Base-by-base conservation (phyloP, 116 monocot genomes). In the Iris pallida region DNA sequence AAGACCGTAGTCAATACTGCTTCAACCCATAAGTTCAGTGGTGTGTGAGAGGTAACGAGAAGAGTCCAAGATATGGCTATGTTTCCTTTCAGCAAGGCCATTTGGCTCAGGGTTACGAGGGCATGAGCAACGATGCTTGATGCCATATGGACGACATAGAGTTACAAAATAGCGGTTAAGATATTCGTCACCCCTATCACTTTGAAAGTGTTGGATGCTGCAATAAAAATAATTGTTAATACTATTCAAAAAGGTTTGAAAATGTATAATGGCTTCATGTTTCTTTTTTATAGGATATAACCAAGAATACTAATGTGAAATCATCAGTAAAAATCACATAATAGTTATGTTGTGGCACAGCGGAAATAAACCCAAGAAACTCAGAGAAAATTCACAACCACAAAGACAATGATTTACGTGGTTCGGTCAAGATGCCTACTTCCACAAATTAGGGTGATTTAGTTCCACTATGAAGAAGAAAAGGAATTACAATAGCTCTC, bases 71-170 rank as follows among this genome's bases (percentile, higher is more conserved):
- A 3, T 54, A 16, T 54, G 8, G 1, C 54, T 54, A 54, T n/a
- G 54, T 54, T 54, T 54, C 14, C 54, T 54, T 54, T 54, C 54
- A 54, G 54, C 54, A 54, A 54, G 11, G 54, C 15, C 54, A 54
- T 54, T 54, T 54, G 4, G 12, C 12, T 51, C 49, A 51, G 49
- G 49, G 54, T 3, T 9, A 54, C 15, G 54, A n/a, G 12, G 15
- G n/a, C 12, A 54, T n/a, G 15, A 54, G 14, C 54, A 54, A 54
- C 0, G 14, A 54, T 54, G 54, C 5, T 54, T n/a, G 54, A 54
- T 54, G 4, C 54, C 54, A 54, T n/a, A 5, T 54, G 4, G 1
- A 4, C 54, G 15, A 16, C 54, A 54, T 1, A 54, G 54, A 51
- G 7, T 51, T 51, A 9, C 49, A 55, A 55, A 55, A 10, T n/a